Percentiles rank a stretch among this genome's conserved stretches.
Evolutionary conservation across 495 filamentous ascomycete genomes (phyloP).

Genomic region (Pseudotulostoma volvatum): DNA sequence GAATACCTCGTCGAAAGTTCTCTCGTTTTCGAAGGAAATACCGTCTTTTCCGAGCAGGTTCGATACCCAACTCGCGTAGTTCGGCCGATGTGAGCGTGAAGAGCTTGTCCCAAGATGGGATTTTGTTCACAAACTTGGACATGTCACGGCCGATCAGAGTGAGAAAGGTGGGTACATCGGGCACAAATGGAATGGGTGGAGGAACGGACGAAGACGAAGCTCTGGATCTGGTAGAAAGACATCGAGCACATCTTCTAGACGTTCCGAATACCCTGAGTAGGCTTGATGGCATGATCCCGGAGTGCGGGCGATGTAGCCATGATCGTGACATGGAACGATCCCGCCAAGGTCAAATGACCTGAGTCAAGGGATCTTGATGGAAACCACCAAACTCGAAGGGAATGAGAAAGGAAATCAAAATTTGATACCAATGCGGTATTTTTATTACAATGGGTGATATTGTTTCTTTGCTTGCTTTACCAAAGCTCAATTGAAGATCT

Average conservation of each 20-base stretch:
- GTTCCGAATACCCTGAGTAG: conserved; percentile 13
- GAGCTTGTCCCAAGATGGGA: conserved; percentile 75
- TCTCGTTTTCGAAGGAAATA: conserved; percentile 83
- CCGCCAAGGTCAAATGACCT: too few relatives aligned
- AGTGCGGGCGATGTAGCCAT: conserved; percentile 23
- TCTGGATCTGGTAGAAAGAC: conserved; percentile 14
- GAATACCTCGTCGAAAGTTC: conserved; percentile 56
- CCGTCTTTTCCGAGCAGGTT: conserved; percentile 60
- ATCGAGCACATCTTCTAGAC: conserved; percentile 19
- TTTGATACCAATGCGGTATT: too few relatives aligned
- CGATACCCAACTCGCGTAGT: conserved; percentile 67
- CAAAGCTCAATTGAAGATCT: too few relatives aligned
- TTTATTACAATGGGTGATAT: too few relatives aligned
- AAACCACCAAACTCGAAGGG: too few relatives aligned
- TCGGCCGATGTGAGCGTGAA: conserved; percentile 65
- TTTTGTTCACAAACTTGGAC: conserved; percentile 58
- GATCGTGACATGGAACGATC: too few relatives aligned
- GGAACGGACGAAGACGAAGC: conserved; percentile 36
- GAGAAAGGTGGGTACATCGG: conserved; percentile 82
- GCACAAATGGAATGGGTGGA: conserved; percentile 63
- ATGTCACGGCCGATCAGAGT: conserved; percentile 79
- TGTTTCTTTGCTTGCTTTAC: too few relatives aligned
- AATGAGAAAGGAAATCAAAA: too few relatives aligned
- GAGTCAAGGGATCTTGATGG: too few relatives aligned
- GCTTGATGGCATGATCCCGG: conserved; percentile 15